These are phyloP conservation scores for Capronia epimyces DNA, from an alignment of 2,329 filamentous ascomycete genomes.

Conservation along the genomic window DNA sequence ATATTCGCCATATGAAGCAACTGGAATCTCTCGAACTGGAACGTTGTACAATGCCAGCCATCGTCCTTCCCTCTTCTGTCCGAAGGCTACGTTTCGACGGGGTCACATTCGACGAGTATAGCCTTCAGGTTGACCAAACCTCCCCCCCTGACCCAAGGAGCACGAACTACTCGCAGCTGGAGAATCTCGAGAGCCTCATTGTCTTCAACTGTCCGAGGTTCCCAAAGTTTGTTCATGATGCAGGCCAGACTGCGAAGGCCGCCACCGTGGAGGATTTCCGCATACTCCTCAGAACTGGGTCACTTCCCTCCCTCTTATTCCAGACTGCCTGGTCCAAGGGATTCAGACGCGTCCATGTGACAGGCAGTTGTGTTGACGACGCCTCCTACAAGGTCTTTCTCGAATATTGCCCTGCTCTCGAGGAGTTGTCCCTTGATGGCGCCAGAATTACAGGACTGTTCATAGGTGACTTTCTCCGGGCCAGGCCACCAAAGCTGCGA, in stretches of 20 bases:
- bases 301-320: no score
- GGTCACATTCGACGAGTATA: background rate
- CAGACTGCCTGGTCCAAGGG: background rate
- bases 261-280: background rate
- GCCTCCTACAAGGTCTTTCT: background rate
- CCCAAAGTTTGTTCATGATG: background rate
- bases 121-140: background rate
- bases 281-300: no score
- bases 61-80: background rate
- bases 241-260: background rate
- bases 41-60: background rate
- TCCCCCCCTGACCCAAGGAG: background rate
- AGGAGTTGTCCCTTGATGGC: constrained; percentile 8
- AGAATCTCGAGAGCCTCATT: background rate
- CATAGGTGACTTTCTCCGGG: constrained; percentile 15
- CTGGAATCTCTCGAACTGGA: background rate
- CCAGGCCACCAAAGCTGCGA: constrained; percentile 4
- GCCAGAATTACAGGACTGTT: constrained; percentile 17
- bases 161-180: background rate
- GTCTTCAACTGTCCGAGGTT: background rate
- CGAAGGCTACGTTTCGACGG: background rate
- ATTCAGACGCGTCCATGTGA: constrained; percentile 8
- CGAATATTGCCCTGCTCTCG: constrained; percentile 4
- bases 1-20: constrained; percentile 1
- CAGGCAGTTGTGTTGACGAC: constrained; percentile 2